A percentile compares a stretch with the other conserved stretches of the same genome.
Evolutionary conservation across 306 rosid species (phyloP).

Genomic region (Morella rubra): DNA sequence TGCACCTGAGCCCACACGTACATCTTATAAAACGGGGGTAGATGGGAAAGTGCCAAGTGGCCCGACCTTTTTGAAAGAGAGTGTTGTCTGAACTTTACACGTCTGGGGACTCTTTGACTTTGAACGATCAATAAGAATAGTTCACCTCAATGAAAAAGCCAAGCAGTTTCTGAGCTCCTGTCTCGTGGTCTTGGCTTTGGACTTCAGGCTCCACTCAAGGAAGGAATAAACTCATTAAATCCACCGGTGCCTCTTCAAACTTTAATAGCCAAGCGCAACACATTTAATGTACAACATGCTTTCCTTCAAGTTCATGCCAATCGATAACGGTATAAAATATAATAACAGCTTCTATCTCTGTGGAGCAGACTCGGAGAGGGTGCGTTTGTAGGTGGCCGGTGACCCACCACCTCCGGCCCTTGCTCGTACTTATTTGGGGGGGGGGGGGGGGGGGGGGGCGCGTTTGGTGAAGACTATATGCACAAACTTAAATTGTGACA

Average conservation of each 20-base stretch:
- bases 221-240: not conserved
- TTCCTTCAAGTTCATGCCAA: not conserved
- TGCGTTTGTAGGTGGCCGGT: conserved; percentile 18
- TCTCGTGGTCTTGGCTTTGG: not conserved
- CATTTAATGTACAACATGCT: not conserved
- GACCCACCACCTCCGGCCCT: conserved; percentile 21
- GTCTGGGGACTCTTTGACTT: conserved; percentile 31
- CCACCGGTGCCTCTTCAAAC: not conserved
- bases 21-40: not conserved
- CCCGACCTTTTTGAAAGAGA: conserved; percentile 7
- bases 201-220: not conserved
- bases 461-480: conserved; percentile 2
- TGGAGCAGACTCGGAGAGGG: not conserved
- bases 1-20: conserved; percentile 7
- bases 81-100: not conserved
- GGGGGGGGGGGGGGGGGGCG: too few relatives aligned
- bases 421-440: conserved; percentile 18
- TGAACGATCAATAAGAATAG: not conserved
- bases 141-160: not conserved
- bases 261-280: not conserved
- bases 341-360: not conserved
- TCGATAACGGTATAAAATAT: not conserved
- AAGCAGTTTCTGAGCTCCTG: not conserved
- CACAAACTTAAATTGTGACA: not conserved
- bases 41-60: not conserved